Evolutionary conservation across 306 rosid species (phyloP).

Genomic region (Corylus americana): DNA sequence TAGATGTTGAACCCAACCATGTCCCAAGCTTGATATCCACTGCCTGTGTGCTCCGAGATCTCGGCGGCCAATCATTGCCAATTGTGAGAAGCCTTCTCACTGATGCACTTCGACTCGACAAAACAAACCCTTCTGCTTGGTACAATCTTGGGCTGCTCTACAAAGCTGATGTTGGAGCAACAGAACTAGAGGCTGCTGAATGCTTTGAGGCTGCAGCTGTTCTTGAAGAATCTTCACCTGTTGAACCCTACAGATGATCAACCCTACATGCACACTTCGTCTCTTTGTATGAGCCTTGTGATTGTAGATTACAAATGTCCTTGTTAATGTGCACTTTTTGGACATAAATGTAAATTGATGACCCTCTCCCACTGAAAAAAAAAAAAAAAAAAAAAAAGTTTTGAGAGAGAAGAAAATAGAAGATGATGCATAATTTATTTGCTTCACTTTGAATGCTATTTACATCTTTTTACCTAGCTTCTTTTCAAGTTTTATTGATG

Average conservation of each 20-base stretch:
- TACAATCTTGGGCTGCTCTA: constrained; percentile 86
- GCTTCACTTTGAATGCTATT: not conserved
- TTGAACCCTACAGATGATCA: constrained; percentile 75
- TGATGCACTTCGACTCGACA: constrained; percentile 78
- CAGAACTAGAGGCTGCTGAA: constrained; percentile 63
- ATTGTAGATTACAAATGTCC: constrained; percentile 1
- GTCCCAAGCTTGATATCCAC: constrained; percentile 84
- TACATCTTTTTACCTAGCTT: not conserved
- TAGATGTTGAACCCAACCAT: constrained; percentile 73
- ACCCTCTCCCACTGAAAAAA: not conserved
- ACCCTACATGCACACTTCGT: not conserved
- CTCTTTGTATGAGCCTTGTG: constrained; percentile 6
- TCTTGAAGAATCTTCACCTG: constrained; percentile 80
- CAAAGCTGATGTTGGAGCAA: constrained; percentile 54
- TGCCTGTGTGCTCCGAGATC: constrained; percentile 62
- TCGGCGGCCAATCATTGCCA: constrained; percentile 67
- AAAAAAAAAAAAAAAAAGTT: constrained; percentile 16
- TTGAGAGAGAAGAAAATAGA: not conserved
- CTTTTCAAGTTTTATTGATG: not conserved
- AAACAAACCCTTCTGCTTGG: constrained; percentile 77
- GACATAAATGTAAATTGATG: not conserved
- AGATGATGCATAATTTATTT: not conserved
- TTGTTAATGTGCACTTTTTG: constrained; percentile 23
- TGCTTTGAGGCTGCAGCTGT: constrained; percentile 80
- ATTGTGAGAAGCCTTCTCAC: constrained; percentile 78